phyloP scores from a whole-genome alignment of 1,284 basidiomycete genomes.

The Agaricales sp. region DNA sequence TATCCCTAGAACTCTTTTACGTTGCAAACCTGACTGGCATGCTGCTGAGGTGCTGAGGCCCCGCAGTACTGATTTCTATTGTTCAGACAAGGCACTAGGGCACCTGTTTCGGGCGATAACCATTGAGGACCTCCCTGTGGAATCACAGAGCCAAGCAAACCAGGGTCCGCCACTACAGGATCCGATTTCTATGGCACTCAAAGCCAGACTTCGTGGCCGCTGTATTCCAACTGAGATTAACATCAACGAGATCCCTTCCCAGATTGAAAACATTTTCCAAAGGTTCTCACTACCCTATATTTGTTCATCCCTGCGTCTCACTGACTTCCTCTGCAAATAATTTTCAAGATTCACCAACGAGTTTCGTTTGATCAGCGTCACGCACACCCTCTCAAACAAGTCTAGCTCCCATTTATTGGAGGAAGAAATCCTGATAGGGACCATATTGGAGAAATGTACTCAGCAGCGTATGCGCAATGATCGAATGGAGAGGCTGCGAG shows the following conservation, averaged over 20 bases:
- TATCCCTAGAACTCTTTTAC: slow-evolving; percentile 41
- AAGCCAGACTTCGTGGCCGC: slow-evolving; percentile 24
- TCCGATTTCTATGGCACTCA: slow-evolving; percentile 36
- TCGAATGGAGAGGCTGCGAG: slow-evolving; percentile 51
- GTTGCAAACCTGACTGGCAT: slow-evolving; percentile 70
- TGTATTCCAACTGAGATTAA: not conserved
- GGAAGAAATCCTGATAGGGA: slow-evolving; percentile 64
- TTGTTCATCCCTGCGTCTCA: not conserved
- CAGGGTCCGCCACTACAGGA: slow-evolving; percentile 28
- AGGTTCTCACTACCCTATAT: too few species aligned
- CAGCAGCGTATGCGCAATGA: slow-evolving; percentile 50
- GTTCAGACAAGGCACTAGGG: slow-evolving; percentile 57
- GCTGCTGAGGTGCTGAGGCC: slow-evolving; percentile 49
- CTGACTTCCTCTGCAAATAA: not conserved
- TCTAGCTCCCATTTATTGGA: slow-evolving; percentile 49
- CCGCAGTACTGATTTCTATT: slow-evolving; percentile 58
- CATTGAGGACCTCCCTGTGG: slow-evolving; percentile 29
- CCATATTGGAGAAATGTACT: slow-evolving; percentile 56
- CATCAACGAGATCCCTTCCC: not conserved
- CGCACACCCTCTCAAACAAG: slow-evolving; percentile 52
- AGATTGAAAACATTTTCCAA: slow-evolving; percentile 29
- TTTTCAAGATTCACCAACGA: slow-evolving; percentile 46
- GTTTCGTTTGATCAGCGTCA: slow-evolving; percentile 54
- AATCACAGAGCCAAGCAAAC: slow-evolving; percentile 12
- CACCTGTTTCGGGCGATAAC: slow-evolving; percentile 52